phyloP scores from a whole-genome alignment of 1,284 basidiomycete genomes.

The Moniliophthora roreri region DNA sequence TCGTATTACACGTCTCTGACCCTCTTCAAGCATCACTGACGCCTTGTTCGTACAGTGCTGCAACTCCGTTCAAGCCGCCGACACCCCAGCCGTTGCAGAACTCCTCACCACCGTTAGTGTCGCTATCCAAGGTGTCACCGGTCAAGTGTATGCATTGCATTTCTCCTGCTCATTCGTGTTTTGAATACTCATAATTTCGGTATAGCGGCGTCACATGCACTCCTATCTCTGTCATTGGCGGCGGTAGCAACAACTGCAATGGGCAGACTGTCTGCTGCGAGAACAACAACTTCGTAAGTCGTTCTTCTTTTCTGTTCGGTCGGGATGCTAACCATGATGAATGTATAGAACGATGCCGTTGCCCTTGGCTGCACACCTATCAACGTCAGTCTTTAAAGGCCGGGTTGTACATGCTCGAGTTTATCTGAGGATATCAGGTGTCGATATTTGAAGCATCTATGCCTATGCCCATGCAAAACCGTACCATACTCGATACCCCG shows the following conservation, averaged over 20 bases:
- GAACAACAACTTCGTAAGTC: not conserved
- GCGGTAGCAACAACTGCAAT: not conserved
- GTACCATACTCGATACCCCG: no score
- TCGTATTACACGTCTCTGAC: not conserved
- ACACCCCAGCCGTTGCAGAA: not conserved
- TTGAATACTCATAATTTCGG: no score
- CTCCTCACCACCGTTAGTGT: not conserved
- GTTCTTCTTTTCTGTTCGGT: not conserved
- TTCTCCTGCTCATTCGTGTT: no score
- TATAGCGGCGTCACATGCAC: not conserved
- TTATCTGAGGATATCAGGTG: no score
- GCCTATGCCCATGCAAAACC: no score
- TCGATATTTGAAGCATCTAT: no score
- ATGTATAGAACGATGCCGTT: not conserved
- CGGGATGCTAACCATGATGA: not conserved
- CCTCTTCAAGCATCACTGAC: not conserved
- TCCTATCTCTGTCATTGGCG: not conserved
- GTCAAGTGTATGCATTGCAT: not conserved
- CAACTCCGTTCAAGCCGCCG: not conserved
- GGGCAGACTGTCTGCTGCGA: slow-evolving; percentile 1
- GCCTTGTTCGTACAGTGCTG: not conserved
- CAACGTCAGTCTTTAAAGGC: not conserved
- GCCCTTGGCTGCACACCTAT: not conserved
- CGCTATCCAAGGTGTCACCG: not conserved
- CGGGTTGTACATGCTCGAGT: no score